Conservation (phyloP, 495 filamentous ascomycete genomes). For the Penicillium paxilli region DNA sequence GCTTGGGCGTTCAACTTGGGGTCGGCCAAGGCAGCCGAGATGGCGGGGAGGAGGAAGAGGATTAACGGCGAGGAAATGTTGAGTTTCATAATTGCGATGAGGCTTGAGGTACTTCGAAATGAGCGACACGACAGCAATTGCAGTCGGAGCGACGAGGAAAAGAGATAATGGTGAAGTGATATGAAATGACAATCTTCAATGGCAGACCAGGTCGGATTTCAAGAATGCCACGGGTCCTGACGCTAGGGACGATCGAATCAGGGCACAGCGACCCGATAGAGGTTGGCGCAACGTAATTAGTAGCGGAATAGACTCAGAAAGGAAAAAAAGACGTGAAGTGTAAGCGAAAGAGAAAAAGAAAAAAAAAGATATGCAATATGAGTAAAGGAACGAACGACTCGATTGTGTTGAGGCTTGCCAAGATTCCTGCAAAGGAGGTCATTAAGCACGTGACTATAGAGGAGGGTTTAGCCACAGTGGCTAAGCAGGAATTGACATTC, state of each 20-base stretch:
- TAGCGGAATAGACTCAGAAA: no score
- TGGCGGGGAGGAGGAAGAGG: conserved; percentile 38
- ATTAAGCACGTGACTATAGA: no score
- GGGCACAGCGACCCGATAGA: no score
- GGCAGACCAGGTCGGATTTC: background rate
- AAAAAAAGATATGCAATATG: background rate
- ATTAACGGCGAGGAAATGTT: conserved; percentile 29
- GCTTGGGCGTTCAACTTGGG: conserved; percentile 13
- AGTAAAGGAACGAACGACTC: background rate
- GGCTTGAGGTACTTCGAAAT: conserved; percentile 11
- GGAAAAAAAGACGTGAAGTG: no score
- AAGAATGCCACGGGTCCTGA: background rate
- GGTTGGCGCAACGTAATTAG: no score
- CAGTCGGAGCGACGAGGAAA: background rate
- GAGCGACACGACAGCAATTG: conserved; percentile 5
- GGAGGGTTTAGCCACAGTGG: no score
- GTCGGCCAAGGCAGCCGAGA: conserved; percentile 30
- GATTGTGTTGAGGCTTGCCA: background rate
- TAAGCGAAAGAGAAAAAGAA: no score
- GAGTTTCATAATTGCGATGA: conserved; percentile 36
- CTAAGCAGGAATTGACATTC: no score
- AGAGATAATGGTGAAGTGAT: background rate
- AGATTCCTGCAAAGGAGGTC: background rate
- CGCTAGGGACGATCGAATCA: background rate
- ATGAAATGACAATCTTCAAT: background rate